phyloP scores from a whole-genome alignment of 257 asterid species.

The Fraxinus quadrangulata region DNA sequence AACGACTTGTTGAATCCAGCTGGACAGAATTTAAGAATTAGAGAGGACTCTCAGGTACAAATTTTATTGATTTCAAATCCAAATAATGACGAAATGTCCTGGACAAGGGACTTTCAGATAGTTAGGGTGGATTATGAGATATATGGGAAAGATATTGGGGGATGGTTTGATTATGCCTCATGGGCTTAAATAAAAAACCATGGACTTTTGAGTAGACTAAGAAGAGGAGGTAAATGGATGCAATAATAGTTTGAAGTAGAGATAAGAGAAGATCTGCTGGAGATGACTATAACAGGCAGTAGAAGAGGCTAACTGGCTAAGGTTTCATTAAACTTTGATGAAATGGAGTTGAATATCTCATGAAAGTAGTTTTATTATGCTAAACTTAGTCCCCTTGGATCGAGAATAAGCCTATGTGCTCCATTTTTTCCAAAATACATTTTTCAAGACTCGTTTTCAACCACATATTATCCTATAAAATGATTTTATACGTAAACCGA shows the following conservation, averaged over 20 bases:
- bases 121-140: neutral
- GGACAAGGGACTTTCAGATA: neutral
- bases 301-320: neutral
- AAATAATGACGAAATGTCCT: neutral
- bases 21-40: constrained; percentile 92
- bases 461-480: no score
- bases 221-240: neutral
- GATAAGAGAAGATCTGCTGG: neutral
- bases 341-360: neutral
- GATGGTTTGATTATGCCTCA: neutral
- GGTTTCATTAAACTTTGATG: neutral
- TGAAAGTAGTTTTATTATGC: neutral
- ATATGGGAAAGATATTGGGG: neutral
- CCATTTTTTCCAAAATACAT: no score
- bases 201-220: neutral
- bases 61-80: constrained; percentile 15
- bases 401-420: neutral
- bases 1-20: constrained; percentile 98
- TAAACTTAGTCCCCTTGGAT: neutral
- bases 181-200: neutral
- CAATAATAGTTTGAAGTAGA: neutral
- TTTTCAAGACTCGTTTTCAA: no score
- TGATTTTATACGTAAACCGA: no score
- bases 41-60: constrained; percentile 93
- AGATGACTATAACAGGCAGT: neutral